A percentile compares a stretch with the other conserved stretches of the same genome.
phyloP scores from a whole-genome alignment of 108 stramenopile species.

The Seminavis robusta region DNA sequence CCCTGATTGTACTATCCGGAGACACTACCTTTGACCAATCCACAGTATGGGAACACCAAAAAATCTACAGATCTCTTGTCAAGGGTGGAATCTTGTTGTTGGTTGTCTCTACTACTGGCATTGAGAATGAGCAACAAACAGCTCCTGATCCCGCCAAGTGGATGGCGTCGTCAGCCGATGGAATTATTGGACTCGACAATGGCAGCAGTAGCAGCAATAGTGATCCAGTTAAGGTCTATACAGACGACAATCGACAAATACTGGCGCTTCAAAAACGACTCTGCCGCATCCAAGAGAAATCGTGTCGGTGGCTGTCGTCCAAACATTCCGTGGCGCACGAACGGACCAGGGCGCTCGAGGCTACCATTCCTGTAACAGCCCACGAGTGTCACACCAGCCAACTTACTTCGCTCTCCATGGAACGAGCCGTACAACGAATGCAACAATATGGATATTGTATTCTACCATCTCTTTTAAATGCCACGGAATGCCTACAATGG shows the following conservation, averaged over 20 bases:
- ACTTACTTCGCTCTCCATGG: constrained; percentile 37
- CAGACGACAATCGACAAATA: neutral
- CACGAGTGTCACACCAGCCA: constrained; percentile 12
- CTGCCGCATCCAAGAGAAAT: neutral
- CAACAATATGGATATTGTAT: constrained; percentile 59
- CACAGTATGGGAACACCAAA: too few relatives aligned
- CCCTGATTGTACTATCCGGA: too few relatives aligned
- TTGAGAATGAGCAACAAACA: too few relatives aligned
- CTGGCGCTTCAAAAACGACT: neutral
- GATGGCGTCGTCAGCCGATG: neutral
- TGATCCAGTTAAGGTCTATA: too few relatives aligned
- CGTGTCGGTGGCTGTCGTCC: constrained; percentile 33
- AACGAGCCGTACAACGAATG: constrained; percentile 38
- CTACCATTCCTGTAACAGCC: constrained; percentile 23
- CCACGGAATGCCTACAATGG: constrained; percentile 46
- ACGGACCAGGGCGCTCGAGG: constrained; percentile 17
- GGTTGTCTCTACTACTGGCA: too few relatives aligned
- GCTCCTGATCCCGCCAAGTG: constrained; percentile 4
- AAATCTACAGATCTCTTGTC: too few relatives aligned
- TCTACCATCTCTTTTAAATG: constrained; percentile 44
- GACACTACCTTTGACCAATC: too few relatives aligned
- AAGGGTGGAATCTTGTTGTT: too few relatives aligned
- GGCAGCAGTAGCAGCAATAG: too few relatives aligned
- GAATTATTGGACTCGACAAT: too few relatives aligned
- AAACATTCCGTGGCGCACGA: constrained; percentile 14